Evolutionary conservation across 805 yeast genomes (phyloP).

Genomic region (Clavispora vitiphila): DNA sequence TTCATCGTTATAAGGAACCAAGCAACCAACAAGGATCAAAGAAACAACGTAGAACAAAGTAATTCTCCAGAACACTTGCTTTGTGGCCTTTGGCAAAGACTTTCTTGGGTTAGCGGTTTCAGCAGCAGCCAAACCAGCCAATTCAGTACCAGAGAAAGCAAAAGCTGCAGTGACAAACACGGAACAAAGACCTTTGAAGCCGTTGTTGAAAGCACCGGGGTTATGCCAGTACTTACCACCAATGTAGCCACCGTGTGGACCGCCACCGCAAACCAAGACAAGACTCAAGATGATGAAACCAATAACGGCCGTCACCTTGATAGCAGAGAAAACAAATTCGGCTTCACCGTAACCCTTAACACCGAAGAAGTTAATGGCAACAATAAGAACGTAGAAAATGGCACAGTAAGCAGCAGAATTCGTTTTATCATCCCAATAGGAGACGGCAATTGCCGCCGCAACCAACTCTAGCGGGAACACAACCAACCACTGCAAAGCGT

Average conservation of each 20-base stretch:
- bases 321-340: constrained; percentile 51
- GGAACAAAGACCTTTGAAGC: constrained; percentile 60
- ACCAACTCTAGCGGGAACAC: constrained; percentile 33
- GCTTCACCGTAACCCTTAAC: constrained; percentile 68
- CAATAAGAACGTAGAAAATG: constrained; percentile 48
- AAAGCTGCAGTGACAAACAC: constrained; percentile 59
- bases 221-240: constrained; percentile 56
- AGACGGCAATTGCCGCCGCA: constrained; percentile 36
- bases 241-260: constrained; percentile 46
- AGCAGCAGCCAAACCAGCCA: constrained; percentile 62
- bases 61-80: constrained; percentile 63
- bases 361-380: constrained; percentile 54
- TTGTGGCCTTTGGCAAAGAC: constrained; percentile 58
- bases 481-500: constrained; percentile 35
- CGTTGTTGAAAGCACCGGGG: constrained; percentile 55
- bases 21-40: constrained; percentile 35
- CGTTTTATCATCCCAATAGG: constrained; percentile 40
- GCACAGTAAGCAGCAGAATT: constrained; percentile 54
- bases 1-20: constrained; percentile 48
- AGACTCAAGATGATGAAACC: constrained; percentile 57
- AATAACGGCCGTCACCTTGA: constrained; percentile 52
- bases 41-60: constrained; percentile 51
- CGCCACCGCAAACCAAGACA: constrained; percentile 56
- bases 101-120: constrained; percentile 60
- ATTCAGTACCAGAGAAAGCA: constrained; percentile 64